These are phyloP conservation scores for Penicillium sp. DNA, from an alignment of 2,329 filamentous ascomycete genomes.

Conservation along the genomic window DNA sequence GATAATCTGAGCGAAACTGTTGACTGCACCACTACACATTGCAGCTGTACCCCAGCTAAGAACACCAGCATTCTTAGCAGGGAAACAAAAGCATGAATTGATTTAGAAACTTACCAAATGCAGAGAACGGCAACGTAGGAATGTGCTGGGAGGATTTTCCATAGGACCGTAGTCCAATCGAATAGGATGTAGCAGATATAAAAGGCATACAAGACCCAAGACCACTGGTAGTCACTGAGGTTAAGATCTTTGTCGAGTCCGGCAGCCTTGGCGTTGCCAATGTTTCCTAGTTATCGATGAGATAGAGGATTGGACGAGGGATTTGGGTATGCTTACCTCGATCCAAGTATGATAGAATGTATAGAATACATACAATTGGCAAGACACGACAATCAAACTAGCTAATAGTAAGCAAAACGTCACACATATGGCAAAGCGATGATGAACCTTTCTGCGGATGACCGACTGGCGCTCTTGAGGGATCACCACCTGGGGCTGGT, in stretches of 20 bases:
- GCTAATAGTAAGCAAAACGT: background rate
- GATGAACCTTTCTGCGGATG: conserved; percentile 17
- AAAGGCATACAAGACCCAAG: conserved; percentile 28
- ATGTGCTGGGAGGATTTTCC: conserved; percentile 29
- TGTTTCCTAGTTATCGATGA: conserved; percentile 13
- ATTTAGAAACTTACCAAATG: conserved; percentile 19
- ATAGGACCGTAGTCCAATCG: conserved; percentile 28
- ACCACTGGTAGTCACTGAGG: conserved; percentile 22
- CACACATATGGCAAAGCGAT: background rate
- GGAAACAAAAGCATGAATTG: background rate
- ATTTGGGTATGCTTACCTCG: conserved; percentile 12
- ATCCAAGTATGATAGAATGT: conserved; percentile 27
- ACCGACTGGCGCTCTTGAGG: conserved; percentile 11
- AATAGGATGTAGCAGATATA: conserved; percentile 30
- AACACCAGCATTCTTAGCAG: background rate
- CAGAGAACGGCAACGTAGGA: conserved; percentile 23
- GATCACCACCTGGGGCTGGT: background rate
- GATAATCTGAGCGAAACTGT: conserved; percentile 22
- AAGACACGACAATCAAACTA: conserved; percentile 14
- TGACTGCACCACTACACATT: conserved; percentile 27
- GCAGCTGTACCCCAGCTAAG: conserved; percentile 27
- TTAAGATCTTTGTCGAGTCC: conserved; percentile 24
- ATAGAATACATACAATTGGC: conserved; percentile 27
- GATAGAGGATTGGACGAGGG: background rate
- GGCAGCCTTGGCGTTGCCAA: conserved; percentile 29